phyloP scores from a whole-genome alignment of 2,329 filamentous ascomycete genomes.

The Onygena corvina region DNA sequence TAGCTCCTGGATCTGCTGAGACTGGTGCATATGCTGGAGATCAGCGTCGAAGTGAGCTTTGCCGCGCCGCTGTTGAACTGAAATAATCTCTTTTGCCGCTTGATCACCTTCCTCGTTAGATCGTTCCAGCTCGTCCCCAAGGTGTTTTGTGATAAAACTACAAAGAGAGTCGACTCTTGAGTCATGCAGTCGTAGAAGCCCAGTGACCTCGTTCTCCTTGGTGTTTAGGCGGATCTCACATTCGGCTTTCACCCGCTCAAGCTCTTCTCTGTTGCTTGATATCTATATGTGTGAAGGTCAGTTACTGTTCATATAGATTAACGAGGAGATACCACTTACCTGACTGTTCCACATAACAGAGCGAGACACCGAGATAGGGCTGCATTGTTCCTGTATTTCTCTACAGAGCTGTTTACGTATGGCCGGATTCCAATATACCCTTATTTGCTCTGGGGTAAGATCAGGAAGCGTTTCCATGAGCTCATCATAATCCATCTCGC shows the following conservation, averaged over 20 bases:
- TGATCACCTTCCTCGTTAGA: slow-evolving; percentile 6
- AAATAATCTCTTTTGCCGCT: slow-evolving; percentile 4
- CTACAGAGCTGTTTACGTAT: slow-evolving; percentile 6
- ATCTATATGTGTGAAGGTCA: neutral
- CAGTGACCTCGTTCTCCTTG: slow-evolving; percentile 13
- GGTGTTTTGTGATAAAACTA: slow-evolving; percentile 11
- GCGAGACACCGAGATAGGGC: neutral
- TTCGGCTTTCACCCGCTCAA: slow-evolving; percentile 9
- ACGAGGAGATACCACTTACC: neutral
- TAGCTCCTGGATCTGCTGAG: slow-evolving; percentile 6
- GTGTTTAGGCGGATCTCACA: slow-evolving; percentile 10
- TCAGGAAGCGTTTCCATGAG: slow-evolving; percentile 12
- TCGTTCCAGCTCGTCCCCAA: neutral
- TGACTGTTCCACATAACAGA: neutral
- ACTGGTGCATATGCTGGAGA: neutral
- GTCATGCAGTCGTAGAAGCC: slow-evolving; percentile 12
- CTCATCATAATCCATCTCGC: slow-evolving; percentile 12
- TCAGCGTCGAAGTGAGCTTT: neutral
- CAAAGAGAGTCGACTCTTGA: slow-evolving; percentile 10
- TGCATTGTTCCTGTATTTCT: neutral
- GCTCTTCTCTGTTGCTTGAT: neutral
- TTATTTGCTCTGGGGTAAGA: slow-evolving; percentile 13
- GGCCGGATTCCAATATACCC: slow-evolving; percentile 12
- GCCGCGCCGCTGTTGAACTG: slow-evolving; percentile 9
- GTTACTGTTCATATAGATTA: neutral